phyloP scores from a whole-genome alignment of 805 yeast species.

The Zygoascus biomembranicola region DNA sequence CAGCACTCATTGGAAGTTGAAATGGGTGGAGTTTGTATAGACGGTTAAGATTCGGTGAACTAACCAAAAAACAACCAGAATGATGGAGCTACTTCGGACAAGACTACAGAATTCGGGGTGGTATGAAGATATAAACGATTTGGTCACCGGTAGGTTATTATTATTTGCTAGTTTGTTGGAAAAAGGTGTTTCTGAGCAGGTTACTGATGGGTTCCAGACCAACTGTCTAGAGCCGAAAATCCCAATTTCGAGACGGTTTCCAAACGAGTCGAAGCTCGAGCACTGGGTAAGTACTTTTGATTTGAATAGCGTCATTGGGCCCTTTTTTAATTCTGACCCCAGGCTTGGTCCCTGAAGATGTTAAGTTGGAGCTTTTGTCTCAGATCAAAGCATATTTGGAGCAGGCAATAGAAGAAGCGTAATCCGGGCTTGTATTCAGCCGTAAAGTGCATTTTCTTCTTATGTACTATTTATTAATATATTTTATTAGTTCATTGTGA shows the following conservation, averaged over 20 bases:
- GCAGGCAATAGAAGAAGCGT: constrained; percentile 2
- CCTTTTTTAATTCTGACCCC: background rate
- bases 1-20: too few species aligned
- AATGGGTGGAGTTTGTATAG: background rate
- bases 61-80: constrained; percentile 5
- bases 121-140: constrained; percentile 62
- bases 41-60: too few species aligned
- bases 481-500: too few species aligned
- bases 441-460: too few species aligned
- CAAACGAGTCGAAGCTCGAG: constrained; percentile 51
- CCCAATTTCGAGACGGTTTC: constrained; percentile 48
- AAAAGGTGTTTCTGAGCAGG: constrained; percentile 54
- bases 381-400: constrained; percentile 34
- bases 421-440: background rate
- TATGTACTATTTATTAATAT: too few species aligned
- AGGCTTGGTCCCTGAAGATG: constrained; percentile 56
- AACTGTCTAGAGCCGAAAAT: constrained; percentile 34
- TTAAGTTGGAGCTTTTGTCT: constrained; percentile 50
- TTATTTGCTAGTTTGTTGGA: constrained; percentile 45
- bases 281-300: constrained; percentile 40
- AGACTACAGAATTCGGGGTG: constrained; percentile 74
- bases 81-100: constrained; percentile 36
- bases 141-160: constrained; percentile 41
- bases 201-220: constrained; percentile 41
- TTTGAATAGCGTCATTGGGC: background rate